These are phyloP conservation scores for Skeletonema grethae DNA, from an alignment of 108 stramenopile genomes.

Conservation along the genomic window DNA sequence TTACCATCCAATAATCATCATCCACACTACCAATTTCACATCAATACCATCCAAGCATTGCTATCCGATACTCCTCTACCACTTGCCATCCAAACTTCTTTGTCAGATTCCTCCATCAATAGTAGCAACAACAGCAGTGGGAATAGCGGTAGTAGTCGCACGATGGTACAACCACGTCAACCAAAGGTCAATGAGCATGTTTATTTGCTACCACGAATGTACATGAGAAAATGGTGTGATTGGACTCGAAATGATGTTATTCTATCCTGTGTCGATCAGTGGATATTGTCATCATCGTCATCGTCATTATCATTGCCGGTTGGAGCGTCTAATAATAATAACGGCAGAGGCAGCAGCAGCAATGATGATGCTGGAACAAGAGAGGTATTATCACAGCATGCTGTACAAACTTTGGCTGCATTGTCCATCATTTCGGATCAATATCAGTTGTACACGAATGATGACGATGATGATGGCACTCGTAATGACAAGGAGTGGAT, in stretches of 20 bases:
- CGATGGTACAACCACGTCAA: background rate
- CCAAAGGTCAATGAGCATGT: constrained; percentile 37
- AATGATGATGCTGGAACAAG: background rate
- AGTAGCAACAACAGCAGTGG: no score
- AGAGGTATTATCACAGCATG: background rate
- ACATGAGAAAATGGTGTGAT: constrained; percentile 69
- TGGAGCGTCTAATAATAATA: background rate
- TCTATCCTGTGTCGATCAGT: constrained; percentile 11
- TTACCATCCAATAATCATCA: no score
- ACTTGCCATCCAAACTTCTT: background rate
- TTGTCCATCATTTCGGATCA: constrained; percentile 35
- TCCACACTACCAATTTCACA: no score
- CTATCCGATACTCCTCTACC: background rate
- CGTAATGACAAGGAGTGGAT: constrained; percentile 14
- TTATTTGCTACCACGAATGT: constrained; percentile 58
- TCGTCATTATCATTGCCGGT: no score
- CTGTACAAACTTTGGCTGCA: constrained; percentile 27
- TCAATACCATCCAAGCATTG: no score
- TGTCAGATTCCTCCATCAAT: background rate
- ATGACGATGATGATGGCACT: background rate
- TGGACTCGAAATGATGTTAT: constrained; percentile 56
- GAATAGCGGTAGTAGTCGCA: background rate
- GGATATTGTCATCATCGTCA: constrained; percentile 50
- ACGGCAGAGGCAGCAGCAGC: background rate
- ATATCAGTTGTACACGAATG: constrained; percentile 20